A percentile compares a stretch with the other conserved stretches of the same genome.
Conservation (phyloP, 2,329 filamentous ascomycete species). For the Aspergillus felis region DNA sequence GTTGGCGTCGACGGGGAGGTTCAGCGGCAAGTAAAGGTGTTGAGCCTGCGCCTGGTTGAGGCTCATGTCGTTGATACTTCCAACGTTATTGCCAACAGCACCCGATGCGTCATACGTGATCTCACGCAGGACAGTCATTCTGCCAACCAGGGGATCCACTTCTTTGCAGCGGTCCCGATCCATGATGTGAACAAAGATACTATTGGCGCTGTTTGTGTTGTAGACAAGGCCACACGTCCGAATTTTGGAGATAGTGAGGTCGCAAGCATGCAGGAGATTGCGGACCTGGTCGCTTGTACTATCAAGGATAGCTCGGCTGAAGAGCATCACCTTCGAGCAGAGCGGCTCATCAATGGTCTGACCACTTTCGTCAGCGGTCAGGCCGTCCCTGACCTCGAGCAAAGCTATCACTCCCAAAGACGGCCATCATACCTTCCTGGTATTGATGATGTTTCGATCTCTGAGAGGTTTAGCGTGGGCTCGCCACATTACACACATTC, state of each 20-base stretch:
- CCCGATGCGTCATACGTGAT: conserved; percentile 34
- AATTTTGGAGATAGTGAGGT: conserved; percentile 35
- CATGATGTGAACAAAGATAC: conserved; percentile 50
- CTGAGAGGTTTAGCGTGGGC: not conserved
- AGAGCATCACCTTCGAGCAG: conserved; percentile 50
- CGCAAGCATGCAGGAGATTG: conserved; percentile 53
- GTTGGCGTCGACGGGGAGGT: conserved; percentile 14
- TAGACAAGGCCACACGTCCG: conserved; percentile 51
- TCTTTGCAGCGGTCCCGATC: conserved; percentile 60
- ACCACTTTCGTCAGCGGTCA: conserved; percentile 45
- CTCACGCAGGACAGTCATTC: conserved; percentile 32
- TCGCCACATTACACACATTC: not conserved
- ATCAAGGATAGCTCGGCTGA: conserved; percentile 35
- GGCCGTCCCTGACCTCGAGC: not conserved
- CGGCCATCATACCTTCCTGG: not conserved
- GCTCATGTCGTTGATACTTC: not conserved
- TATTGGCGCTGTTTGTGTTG: conserved; percentile 57
- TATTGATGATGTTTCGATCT: not conserved
- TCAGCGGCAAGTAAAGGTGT: conserved; percentile 16
- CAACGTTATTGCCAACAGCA: conserved; percentile 5
- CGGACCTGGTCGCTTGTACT: conserved; percentile 19
- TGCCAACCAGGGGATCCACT: conserved; percentile 37
- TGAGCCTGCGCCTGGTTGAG: conserved; percentile 6
- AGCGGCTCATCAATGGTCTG: conserved; percentile 53
- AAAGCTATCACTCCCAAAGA: not conserved